Base-by-base conservation (phyloP, 345 rosid genomes). In the Schrenkiella parvula region DNA sequence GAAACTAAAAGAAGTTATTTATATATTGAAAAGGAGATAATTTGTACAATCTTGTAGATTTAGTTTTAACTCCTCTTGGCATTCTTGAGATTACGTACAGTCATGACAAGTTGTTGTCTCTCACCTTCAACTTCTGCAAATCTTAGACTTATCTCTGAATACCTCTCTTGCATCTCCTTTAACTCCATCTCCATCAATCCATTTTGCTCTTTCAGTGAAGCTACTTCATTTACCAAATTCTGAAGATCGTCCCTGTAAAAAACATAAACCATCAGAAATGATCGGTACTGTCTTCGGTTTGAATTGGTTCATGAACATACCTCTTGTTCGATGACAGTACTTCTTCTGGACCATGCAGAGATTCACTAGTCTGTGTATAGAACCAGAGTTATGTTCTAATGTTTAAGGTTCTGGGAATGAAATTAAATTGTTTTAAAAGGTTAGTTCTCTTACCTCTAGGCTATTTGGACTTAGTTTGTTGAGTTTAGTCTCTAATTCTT, bases 91-190 rank as follows among this genome's bases (percentile, higher is more conserved):
- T 88, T 85, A 19, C 95, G 78, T 23, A 88, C 76, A 0, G 86
- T 84, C 99, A 95, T 95, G 32, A 87, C 91, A 62, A 95, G 95
- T 77, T 81, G 80, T 61, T 91, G 96, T 76, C 99, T 85, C 76
- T 91, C 96, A 43, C 97, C 89, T 88, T 95, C 99, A 29, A 89
- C 99, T 73, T 85, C 93, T 44, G 99, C 99, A 79, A 89, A 95
- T 79, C 71, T 86, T 42, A 95, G 86, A 69, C 99, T 95, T 68
- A 88, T 85, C 75, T 89, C 97, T 53, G 90, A 88, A 78, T 93
- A 91, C 66, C 92, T 84, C 76, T 83, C 96, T 85, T 91, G 87
- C 93, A 91, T 91, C 47, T 95, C 99, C 64, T 87, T 91, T 81
- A 95, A 80, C 77, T 95, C 98, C 50, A 63, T 68, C 76, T 86